Base-by-base conservation (phyloP, 208 protist genomes). In the Crithidia fasciculata region DNA sequence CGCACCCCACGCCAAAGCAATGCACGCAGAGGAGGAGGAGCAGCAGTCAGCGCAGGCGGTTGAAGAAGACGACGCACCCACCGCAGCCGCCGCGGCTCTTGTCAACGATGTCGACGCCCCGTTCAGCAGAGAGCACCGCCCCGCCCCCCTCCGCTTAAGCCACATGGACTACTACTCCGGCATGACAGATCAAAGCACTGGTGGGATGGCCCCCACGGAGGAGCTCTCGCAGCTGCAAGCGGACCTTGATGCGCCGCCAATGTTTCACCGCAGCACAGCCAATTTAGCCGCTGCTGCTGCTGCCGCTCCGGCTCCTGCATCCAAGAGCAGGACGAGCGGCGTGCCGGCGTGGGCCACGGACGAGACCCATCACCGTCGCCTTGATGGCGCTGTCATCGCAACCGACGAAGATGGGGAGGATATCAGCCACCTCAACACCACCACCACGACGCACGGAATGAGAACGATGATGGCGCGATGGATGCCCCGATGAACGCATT, bases 401-500 rank as follows among this genome's bases (percentile, higher is more conserved):
- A 41, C 39, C 13, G 66, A 71, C 15, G 19, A 71, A 37, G 55
- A 65, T 3, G 45, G 4, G 4, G 68, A 58, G 39, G 68, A 65
- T 5, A 44, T 6, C 36, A 44, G 57, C 10, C 57, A 56, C 47
- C 57, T 45, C 18, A 64, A 57, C 47, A 55, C 44, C 15, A 58
- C 68, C 4, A 53, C 68, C 5, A 54, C 58, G 44, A 73, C 58
- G 55, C 53, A 65, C 28, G 43, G 8, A 62, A 72, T 44, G 56
- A 69, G 0, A 54, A 45, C 39, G 56, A 69, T 4, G 73, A 72
- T 7, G 65, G 37, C 18, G n/a, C 15, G 19, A 45, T 64, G 19
- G 73, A 78, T 43, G 65, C 68, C 5, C 73, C 73, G 41, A 78
- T 78, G 56, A 65, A 78, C 59, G 56, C 68, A 9, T 72, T 78